Evolutionary conservation across 2,329 filamentous ascomycete species (phyloP).

Genomic region (Ceratocystis eucalypticola): DNA sequence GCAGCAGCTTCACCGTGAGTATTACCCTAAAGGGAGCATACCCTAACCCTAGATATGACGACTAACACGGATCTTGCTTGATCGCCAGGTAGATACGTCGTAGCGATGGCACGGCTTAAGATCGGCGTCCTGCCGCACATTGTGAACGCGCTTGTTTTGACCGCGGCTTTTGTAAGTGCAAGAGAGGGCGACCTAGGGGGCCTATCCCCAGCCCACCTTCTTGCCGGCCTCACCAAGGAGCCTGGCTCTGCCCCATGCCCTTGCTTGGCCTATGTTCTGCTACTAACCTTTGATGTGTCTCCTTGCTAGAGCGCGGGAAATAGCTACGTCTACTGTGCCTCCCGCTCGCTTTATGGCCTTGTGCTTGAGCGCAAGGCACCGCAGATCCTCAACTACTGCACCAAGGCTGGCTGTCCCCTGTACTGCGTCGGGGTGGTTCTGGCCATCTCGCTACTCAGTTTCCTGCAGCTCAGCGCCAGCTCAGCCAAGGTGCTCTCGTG

Average conservation of each 20-base stretch:
- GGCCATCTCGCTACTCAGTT: constrained; percentile 55
- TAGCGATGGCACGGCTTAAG: constrained; percentile 53
- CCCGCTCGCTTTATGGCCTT: constrained; percentile 53
- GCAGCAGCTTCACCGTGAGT: constrained; percentile 53
- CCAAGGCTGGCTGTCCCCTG: constrained; percentile 53
- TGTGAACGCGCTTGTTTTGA: constrained; percentile 59
- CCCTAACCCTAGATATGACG: background rate
- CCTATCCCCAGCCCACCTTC: too few species aligned
- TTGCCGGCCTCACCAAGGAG: too few species aligned
- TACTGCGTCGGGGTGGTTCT: constrained; percentile 57
- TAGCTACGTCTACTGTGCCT: constrained; percentile 50
- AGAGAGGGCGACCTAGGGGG: background rate
- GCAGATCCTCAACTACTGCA: constrained; percentile 46
- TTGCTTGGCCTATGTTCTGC: constrained; percentile 31
- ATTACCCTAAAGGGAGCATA: background rate
- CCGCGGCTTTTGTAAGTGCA: constrained; percentile 29
- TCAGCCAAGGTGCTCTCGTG: constrained; percentile 56
- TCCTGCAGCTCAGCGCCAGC: constrained; percentile 55
- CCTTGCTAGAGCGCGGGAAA: constrained; percentile 41
- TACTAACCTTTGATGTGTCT: background rate
- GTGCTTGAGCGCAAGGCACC: constrained; percentile 56
- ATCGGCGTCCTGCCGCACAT: constrained; percentile 54
- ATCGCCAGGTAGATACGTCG: constrained; percentile 28
- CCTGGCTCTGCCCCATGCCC: background rate
- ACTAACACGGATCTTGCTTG: background rate